Conservation (phyloP, 192 early-diverging fungal species). For the Backusella australiensis region DNA sequence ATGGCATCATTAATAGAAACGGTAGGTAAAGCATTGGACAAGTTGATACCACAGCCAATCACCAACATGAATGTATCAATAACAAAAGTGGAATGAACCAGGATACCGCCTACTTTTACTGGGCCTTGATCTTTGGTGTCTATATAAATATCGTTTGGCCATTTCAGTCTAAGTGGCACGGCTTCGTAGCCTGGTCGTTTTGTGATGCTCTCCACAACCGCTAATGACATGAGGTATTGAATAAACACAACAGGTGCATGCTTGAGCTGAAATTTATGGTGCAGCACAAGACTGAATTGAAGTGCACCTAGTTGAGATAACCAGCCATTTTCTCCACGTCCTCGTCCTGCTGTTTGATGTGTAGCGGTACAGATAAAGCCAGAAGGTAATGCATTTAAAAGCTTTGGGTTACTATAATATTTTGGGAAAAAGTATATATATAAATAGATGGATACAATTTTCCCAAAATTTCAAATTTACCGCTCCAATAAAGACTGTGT, state of each 20-base stretch:
- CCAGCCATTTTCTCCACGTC: constrained; percentile 93
- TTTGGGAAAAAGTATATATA: no score
- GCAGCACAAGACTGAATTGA: constrained; percentile 79
- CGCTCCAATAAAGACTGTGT: constrained; percentile 95
- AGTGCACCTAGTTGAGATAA: constrained; percentile 89
- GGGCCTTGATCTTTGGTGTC: constrained; percentile 39
- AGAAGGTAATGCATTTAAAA: constrained; percentile 65
- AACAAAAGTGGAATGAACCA: constrained; percentile 80
- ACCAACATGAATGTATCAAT: constrained; percentile 73
- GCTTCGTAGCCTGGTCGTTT: constrained; percentile 71
- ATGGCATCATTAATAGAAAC: constrained; percentile 85
- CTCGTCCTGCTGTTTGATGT: constrained; percentile 77
- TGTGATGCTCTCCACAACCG: constrained; percentile 75
- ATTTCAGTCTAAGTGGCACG: constrained; percentile 86
- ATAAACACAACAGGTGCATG: constrained; percentile 80
- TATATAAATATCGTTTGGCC: constrained; percentile 98
- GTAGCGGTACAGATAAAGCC: constrained; percentile 84
- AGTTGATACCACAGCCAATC: constrained; percentile 89
- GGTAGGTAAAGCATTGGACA: constrained; percentile 81
- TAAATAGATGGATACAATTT: no score
- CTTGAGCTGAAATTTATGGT: constrained; percentile 57
- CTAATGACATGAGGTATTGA: constrained; percentile 90
- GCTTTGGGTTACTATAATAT: constrained; percentile 53
- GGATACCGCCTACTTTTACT: constrained; percentile 85
- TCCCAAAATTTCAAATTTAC: constrained; percentile 29